phyloP scores from a whole-genome alignment of 2,329 filamentous ascomycete genomes.

The Pseudogymnoascus sp. region DNA sequence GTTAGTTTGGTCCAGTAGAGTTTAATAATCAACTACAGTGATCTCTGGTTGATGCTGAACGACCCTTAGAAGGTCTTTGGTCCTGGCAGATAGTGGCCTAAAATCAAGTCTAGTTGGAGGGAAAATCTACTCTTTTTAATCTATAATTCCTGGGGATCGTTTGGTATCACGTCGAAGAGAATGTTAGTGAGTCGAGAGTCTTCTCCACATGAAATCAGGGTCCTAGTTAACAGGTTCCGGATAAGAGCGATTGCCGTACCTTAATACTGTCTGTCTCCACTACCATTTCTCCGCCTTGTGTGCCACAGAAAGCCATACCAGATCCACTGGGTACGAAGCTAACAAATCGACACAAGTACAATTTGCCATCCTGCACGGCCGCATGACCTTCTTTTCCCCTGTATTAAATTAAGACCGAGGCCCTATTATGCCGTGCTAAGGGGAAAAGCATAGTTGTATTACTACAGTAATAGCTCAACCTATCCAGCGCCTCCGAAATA shows the following conservation, averaged over 20 bases:
- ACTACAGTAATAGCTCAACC: too few relatives aligned
- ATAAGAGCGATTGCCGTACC: background rate
- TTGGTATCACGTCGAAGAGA: background rate
- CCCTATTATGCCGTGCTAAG: too few relatives aligned
- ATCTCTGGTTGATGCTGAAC: background rate
- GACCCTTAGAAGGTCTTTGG: background rate
- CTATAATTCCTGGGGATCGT: background rate
- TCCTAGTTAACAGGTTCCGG: background rate
- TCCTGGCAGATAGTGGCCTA: background rate
- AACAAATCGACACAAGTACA: background rate
- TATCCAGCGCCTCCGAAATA: too few relatives aligned
- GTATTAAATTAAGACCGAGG: too few relatives aligned
- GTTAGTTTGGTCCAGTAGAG: background rate
- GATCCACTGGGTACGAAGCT: background rate
- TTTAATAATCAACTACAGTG: background rate
- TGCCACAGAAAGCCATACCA: background rate
- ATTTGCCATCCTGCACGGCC: background rate
- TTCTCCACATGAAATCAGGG: background rate
- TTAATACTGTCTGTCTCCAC: background rate
- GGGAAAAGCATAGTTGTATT: too few relatives aligned
- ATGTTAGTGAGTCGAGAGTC: background rate
- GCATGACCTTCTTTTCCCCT: too few relatives aligned
- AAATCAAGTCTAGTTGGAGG: background rate
- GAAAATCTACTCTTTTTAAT: background rate
- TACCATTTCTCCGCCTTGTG: background rate